Evolutionary conservation across 352 stramenopile species (phyloP).

Genomic region (Phytophthora crassamura): DNA sequence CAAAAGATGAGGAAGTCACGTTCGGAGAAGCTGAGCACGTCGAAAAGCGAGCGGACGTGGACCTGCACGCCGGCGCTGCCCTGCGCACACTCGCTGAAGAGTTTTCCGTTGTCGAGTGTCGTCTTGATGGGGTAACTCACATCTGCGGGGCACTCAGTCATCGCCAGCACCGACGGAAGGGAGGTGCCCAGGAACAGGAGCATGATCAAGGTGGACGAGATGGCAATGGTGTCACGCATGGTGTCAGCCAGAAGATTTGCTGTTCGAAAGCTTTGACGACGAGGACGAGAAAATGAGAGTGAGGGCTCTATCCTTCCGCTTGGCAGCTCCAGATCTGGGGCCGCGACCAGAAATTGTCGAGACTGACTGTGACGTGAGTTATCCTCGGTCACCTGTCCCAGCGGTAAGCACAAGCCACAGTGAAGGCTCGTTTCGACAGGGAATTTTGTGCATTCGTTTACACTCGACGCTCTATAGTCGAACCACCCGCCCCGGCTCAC

Average conservation of each 20-base stretch:
- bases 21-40: constrained; percentile 29
- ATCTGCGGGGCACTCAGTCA: constrained; percentile 7
- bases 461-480: no score
- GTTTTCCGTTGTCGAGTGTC: constrained; percentile 20
- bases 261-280: constrained; percentile 8
- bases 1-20: constrained; percentile 35
- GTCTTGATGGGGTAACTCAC: constrained; percentile 18
- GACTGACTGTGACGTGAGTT: no score
- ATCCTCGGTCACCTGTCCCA: no score
- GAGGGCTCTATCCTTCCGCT: constrained; percentile 1
- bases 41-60: constrained; percentile 21
- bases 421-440: no score
- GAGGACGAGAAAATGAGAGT: background rate
- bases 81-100: constrained; percentile 26
- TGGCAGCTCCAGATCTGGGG: no score
- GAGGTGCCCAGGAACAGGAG: constrained; percentile 3
- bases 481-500: no score
- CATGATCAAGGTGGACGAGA: constrained; percentile 6
- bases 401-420: no score
- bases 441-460: no score
- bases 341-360: no score
- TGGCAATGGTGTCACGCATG: background rate
- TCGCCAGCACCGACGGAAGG: constrained; percentile 3
- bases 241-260: no score
- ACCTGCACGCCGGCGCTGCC: background rate